phyloP scores from a whole-genome alignment of 1,284 basidiomycete species.

The Ceratorhiza oryzae-sativae region DNA sequence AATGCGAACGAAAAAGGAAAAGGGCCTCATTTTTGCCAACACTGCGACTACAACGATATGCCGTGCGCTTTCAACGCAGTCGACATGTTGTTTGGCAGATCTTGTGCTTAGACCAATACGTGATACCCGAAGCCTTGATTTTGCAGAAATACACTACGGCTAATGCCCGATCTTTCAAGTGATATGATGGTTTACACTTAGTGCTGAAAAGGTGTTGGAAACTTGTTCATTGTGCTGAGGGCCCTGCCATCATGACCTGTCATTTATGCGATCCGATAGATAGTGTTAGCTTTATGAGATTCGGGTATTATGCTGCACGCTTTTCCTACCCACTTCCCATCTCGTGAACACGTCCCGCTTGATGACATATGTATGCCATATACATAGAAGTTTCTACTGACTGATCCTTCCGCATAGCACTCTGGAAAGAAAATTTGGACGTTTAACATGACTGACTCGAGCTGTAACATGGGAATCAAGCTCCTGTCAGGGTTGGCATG shows the following conservation, averaged over 20 bases:
- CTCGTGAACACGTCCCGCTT: not conserved
- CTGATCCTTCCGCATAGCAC: too few species aligned
- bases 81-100: not conserved
- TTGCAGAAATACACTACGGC: not conserved
- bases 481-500: not conserved
- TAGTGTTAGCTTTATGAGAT: not conserved
- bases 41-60: not conserved
- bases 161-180: not conserved
- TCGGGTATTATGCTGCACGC: not conserved
- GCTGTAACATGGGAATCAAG: not conserved
- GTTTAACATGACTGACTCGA: not conserved
- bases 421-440: too few species aligned
- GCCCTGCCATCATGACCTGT: not conserved
- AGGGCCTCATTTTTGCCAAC: conserved; percentile 10
- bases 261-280: not conserved
- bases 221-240: not conserved
- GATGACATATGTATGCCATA: not conserved
- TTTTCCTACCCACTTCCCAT: not conserved
- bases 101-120: not conserved
- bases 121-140: not conserved
- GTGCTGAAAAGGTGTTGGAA: conserved; percentile 10
- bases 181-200: not conserved
- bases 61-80: not conserved
- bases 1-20: not conserved
- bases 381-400: not conserved